Evolutionary conservation across 1,284 basidiomycete genomes (phyloP).

Genomic region (Fomitiporia mediterranea): DNA sequence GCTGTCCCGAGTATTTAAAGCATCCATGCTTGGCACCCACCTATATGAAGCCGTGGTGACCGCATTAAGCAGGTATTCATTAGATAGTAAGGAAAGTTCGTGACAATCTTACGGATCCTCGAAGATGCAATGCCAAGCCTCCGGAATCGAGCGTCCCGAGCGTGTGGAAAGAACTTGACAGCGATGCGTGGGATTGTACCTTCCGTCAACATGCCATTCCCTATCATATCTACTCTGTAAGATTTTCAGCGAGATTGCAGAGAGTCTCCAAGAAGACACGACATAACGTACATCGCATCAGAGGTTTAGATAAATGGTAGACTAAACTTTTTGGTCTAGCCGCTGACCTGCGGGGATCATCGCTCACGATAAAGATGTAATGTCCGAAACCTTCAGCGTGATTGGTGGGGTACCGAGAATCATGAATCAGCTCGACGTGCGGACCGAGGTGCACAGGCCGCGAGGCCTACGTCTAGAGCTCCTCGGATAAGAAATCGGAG

Average conservation of each 20-base stretch:
- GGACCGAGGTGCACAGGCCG: neutral
- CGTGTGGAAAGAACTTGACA: conserved; percentile 5
- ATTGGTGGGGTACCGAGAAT: neutral
- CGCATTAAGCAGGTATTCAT: conserved; percentile 2
- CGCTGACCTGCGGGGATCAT: neutral
- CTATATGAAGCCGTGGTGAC: neutral
- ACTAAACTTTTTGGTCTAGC: neutral
- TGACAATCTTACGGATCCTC: neutral
- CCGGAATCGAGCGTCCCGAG: neutral
- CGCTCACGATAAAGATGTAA: neutral
- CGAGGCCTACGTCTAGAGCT: neutral
- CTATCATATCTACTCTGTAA: neutral
- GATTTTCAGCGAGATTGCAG: neutral
- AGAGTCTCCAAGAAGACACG: neutral
- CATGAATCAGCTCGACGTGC: neutral
- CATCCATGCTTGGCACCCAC: neutral
- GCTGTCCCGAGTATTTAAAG: conserved; percentile 15
- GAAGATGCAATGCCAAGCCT: conserved; percentile 7
- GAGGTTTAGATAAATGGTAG: neutral
- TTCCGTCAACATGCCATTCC: neutral
- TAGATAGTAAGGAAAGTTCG: conserved; percentile 10
- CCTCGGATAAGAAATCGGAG: neutral
- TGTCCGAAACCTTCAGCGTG: neutral
- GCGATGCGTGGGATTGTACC: neutral
- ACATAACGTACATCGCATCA: neutral